phyloP scores from a whole-genome alignment of 2,329 filamentous ascomycete species.

The Claviceps sp. region DNA sequence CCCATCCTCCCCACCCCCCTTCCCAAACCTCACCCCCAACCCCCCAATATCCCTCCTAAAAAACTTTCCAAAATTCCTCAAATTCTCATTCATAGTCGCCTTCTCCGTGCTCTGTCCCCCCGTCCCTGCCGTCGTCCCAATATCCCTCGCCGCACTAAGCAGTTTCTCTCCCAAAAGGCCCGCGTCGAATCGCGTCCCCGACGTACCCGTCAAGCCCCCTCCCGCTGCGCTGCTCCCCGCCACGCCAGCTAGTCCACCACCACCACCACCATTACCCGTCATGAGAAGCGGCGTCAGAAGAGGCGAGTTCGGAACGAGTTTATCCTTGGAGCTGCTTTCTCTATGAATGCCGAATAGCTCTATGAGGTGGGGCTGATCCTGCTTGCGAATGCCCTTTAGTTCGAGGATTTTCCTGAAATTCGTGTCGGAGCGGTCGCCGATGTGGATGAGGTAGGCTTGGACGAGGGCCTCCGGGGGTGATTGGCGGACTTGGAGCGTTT shows the following conservation, averaged over 20 bases:
- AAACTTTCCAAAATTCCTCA: conserved; percentile 94
- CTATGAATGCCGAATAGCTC: conserved; percentile 75
- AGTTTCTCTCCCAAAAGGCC: conserved; percentile 74
- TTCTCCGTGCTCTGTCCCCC: conserved; percentile 35
- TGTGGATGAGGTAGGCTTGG: conserved; percentile 94
- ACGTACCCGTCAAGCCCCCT: conserved; percentile 25
- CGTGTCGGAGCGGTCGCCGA: conserved; percentile 79
- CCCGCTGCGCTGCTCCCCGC: conserved; percentile 27
- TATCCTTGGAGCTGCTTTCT: conserved; percentile 59
- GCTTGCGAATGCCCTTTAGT: conserved; percentile 79
- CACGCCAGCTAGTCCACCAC: conserved; percentile 17
- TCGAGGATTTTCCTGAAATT: conserved; percentile 97
- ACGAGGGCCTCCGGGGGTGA: conserved; percentile 87
- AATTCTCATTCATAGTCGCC: conserved; percentile 76
- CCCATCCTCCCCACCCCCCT: conserved; percentile 30
- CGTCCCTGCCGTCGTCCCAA: conserved; percentile 47
- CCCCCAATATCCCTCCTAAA: conserved; percentile 78
- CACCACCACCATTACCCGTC: conserved; percentile 13
- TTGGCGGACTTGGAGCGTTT: conserved; percentile 87
- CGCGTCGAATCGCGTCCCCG: conserved; percentile 57
- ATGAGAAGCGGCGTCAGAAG: conserved; percentile 55
- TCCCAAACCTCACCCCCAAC: conserved; percentile 60
- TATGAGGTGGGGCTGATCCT: conserved; percentile 68
- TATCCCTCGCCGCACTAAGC: conserved; percentile 76
- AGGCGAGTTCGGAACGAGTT: conserved; percentile 56